Conservation (phyloP, 768 basidiomycete species). For the Lactifluus hygrophoroides region DNA sequence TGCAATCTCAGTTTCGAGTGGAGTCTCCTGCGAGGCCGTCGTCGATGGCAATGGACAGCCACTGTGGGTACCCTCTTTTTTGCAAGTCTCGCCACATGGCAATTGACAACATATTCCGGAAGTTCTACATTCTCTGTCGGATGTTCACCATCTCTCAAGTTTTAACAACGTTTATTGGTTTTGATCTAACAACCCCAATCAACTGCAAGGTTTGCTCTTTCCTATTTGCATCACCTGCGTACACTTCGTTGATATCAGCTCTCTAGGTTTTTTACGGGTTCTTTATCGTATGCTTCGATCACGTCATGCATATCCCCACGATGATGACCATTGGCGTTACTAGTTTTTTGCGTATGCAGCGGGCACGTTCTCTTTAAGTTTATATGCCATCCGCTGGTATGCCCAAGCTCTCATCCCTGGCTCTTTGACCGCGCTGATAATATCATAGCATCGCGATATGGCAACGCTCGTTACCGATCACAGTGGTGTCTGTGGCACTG, state of each 20-base stretch:
- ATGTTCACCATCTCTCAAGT: background rate
- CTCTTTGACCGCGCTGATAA: background rate
- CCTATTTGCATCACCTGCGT: background rate
- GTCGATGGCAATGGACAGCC: conserved; percentile 16
- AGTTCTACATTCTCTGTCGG: conserved; percentile 14
- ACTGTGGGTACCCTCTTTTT: background rate
- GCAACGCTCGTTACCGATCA: background rate
- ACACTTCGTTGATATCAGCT: background rate
- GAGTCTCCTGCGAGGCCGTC: background rate
- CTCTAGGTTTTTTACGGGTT: conserved; percentile 1
- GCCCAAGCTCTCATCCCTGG: background rate
- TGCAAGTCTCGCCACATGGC: background rate
- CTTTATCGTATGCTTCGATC: background rate
- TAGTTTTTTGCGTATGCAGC: conserved; percentile 12
- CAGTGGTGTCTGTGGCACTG: background rate
- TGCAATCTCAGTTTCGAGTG: conserved; percentile 13
- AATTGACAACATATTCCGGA: background rate
- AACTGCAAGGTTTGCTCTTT: conserved; percentile 8
- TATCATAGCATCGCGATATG: conserved; percentile 12
- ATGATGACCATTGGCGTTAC: background rate
- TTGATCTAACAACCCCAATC: conserved; percentile 2
- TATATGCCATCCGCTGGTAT: conserved; percentile 15
- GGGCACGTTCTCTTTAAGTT: conserved; percentile 2
- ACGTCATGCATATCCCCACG: background rate
- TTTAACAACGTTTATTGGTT: background rate